Percentiles rank a stretch among this genome's conserved stretches.
Evolutionary conservation across 1,139 yeast genomes (phyloP).

Genomic region (Dujonia santamariae): DNA sequence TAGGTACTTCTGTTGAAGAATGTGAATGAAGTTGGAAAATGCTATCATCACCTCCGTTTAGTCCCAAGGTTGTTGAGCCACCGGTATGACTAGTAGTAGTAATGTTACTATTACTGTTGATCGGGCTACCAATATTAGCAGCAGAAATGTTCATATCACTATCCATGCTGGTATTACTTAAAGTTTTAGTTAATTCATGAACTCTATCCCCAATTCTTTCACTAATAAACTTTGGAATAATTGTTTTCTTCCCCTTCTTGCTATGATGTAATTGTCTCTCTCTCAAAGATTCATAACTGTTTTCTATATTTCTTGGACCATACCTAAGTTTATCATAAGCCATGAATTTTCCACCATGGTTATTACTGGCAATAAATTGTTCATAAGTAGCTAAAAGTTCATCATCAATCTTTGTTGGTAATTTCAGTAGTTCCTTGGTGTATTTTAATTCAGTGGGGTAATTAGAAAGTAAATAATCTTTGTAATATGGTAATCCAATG

Average conservation of each 20-base stretch:
- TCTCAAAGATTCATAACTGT: slow-evolving; percentile 3
- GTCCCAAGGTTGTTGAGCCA: not conserved
- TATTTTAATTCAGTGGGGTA: slow-evolving; percentile 68
- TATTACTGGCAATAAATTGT: slow-evolving; percentile 14
- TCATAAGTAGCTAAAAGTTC: slow-evolving; percentile 21
- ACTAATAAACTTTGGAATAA: slow-evolving; percentile 67
- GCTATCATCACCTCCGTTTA: slow-evolving; percentile 16
- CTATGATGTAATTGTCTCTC: slow-evolving; percentile 21
- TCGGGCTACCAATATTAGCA: slow-evolving; percentile 1
- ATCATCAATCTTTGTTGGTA: slow-evolving; percentile 47
- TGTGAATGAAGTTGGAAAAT: slow-evolving; percentile 25
- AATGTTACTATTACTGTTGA: too few relatives aligned
- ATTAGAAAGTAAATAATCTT: slow-evolving; percentile 72
- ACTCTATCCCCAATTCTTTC: slow-evolving; percentile 42
- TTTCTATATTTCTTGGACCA: slow-evolving; percentile 24
- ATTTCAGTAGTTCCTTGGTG: slow-evolving; percentile 47
- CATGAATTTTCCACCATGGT: slow-evolving; percentile 16
- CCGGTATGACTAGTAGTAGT: not conserved
- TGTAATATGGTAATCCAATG: slow-evolving; percentile 86
- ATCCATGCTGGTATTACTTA: slow-evolving; percentile 13
- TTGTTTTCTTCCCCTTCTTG: slow-evolving; percentile 18
- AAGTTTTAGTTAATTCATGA: slow-evolving; percentile 8
- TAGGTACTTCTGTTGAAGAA: slow-evolving; percentile 41
- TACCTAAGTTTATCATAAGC: slow-evolving; percentile 56
- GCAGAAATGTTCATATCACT: slow-evolving; percentile 3